A percentile compares a stretch with the other conserved stretches of the same genome.
Conservation (phyloP, 257 asterid species). For the Schizonepeta tenuifolia region DNA sequence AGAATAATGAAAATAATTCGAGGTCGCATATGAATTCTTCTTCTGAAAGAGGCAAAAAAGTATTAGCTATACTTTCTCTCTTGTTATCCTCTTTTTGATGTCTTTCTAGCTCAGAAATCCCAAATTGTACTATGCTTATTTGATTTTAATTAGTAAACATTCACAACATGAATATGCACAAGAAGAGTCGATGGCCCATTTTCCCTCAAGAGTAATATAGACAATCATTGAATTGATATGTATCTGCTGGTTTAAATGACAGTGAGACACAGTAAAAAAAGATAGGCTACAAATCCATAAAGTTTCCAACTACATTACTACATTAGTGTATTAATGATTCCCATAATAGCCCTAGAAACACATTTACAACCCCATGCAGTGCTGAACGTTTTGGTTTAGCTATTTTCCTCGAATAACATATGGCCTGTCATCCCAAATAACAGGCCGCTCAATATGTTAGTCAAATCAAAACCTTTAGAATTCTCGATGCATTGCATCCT, state of each 20-base stretch:
- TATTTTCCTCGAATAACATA: constrained; percentile 1
- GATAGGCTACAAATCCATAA: constrained; percentile 4
- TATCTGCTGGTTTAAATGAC: constrained; percentile 9
- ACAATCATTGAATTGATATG: not conserved
- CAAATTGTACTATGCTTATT: constrained; percentile 10
- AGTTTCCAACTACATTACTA: not conserved
- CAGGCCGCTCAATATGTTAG: not conserved
- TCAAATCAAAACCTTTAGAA: not conserved
- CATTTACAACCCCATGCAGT: not conserved
- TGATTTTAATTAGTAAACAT: not conserved
- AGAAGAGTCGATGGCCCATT: constrained; percentile 16
- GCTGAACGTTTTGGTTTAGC: not conserved
- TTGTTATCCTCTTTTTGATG: not conserved
- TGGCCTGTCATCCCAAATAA: not conserved
- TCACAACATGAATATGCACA: constrained; percentile 21
- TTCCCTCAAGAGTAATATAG: not conserved
- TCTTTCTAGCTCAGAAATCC: constrained; percentile 1
- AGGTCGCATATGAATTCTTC: not conserved
- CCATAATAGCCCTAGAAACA: constrained; percentile 11
- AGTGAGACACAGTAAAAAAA: not conserved
- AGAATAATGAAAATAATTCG: not conserved
- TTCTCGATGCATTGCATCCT: constrained; percentile 10
- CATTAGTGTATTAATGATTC: constrained; percentile 9
- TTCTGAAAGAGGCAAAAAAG: constrained; percentile 3
- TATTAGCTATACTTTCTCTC: not conserved